Evolutionary conservation across 345 rosid species (phyloP).

Genomic region (Gynandropsis gynandra): DNA sequence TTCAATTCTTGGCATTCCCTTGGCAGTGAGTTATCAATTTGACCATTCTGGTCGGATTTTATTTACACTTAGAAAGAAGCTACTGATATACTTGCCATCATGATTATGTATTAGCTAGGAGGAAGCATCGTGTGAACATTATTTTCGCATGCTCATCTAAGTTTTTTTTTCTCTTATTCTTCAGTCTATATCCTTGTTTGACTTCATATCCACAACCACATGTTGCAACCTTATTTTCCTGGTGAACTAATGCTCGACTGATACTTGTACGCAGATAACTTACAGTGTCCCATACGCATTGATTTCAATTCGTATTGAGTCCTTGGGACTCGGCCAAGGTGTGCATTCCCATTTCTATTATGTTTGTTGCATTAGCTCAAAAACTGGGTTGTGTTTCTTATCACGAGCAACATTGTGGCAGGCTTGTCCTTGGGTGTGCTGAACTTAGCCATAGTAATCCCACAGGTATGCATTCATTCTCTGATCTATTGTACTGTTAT

Average conservation of each 20-base stretch:
- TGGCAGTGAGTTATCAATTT: slow-evolving; percentile 62
- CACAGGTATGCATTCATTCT: slow-evolving; percentile 54
- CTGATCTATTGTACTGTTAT: not conserved
- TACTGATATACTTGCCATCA: not conserved
- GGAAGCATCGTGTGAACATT: slow-evolving; percentile 3
- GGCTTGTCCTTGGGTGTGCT: slow-evolving; percentile 95
- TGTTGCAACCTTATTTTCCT: slow-evolving; percentile 11
- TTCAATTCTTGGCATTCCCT: slow-evolving; percentile 76
- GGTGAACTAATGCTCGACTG: slow-evolving; percentile 21
- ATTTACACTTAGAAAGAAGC: not conserved
- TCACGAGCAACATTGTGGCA: slow-evolving; percentile 30
- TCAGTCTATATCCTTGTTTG: too few species aligned
- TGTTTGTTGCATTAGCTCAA: slow-evolving; percentile 6
- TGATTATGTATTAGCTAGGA: slow-evolving; percentile 1
- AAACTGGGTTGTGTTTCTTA: slow-evolving; percentile 22
- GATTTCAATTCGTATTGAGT: slow-evolving; percentile 72
- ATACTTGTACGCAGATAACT: slow-evolving; percentile 56
- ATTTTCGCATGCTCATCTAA: slow-evolving; percentile 2
- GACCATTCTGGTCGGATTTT: slow-evolving; percentile 10
- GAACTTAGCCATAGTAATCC: slow-evolving; percentile 88
- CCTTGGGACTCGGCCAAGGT: slow-evolving; percentile 98
- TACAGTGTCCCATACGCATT: slow-evolving; percentile 94
- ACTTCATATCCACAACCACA: not conserved
- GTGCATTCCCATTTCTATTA: slow-evolving; percentile 16
- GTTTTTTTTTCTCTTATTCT: too few species aligned